A percentile compares a stretch with the other conserved stretches of the same genome.
Evolutionary conservation across 768 basidiomycete species (phyloP).

Genomic region (Tricholoma bakamatsutake): DNA sequence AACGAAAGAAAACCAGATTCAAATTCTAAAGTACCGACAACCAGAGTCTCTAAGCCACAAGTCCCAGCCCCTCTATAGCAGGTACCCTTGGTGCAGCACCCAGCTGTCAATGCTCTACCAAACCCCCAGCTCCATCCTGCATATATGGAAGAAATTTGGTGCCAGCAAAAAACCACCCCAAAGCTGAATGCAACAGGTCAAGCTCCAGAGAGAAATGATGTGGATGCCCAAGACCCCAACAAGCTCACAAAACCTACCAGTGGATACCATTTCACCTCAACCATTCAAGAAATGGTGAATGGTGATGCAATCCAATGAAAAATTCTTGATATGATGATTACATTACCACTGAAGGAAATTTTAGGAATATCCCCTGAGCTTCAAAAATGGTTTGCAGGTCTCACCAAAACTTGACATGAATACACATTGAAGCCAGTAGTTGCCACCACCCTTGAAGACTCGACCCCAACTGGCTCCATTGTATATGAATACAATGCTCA

Average conservation of each 20-base stretch:
- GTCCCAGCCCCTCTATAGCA: not conserved
- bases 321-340: too few species aligned
- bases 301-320: too few species aligned
- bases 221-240: not conserved
- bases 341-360: too few species aligned
- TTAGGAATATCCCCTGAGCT: too few species aligned
- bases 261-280: not conserved
- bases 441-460: too few species aligned
- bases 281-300: not conserved
- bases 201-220: not conserved
- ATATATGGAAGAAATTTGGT: not conserved
- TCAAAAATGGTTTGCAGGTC: too few species aligned
- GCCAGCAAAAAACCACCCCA: not conserved
- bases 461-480: too few species aligned
- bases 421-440: too few species aligned
- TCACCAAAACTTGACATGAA: too few species aligned
- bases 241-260: not conserved
- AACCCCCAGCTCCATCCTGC: not conserved
- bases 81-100: not conserved
- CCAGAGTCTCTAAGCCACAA: not conserved
- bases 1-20: not conserved
- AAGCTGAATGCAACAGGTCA: not conserved
- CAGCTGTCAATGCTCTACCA: not conserved
- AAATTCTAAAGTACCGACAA: not conserved
- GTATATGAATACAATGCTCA: too few species aligned